Base-by-base conservation (phyloP, 2,329 filamentous ascomycete genomes). In the Trichoderma guizhouense region DNA sequence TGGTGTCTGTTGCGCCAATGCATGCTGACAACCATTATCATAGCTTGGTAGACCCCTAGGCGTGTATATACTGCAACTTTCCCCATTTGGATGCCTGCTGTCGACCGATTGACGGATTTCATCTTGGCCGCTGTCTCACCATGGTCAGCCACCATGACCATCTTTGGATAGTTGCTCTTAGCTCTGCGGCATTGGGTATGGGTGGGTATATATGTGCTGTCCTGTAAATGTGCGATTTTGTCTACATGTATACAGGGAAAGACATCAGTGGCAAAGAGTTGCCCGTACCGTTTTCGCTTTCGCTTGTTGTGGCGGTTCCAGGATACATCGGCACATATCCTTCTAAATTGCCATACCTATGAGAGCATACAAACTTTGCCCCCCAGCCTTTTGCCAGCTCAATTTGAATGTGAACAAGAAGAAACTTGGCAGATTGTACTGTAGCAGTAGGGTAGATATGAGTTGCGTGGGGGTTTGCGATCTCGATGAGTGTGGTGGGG, bases 41-140 rank as follows among this genome's bases (percentile, higher is more conserved):
- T 62, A 4, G 12, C 15, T 51, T 64, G 36, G 21, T 8, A 7
- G n/a, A 64, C 61, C 36, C 62, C 62, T 9, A 47, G 62, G 62
- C 39, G 62, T 65, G 62, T 21, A n/a, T 18, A 3, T 65, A 65
- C 62, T 32, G 39, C 26, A 14, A 51, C 9, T 51, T 65, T 65
- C 62, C 62, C 36, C n/a, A 51, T 51, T 51, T 28, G 39, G 62
- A 5, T 5, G 39, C 4, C 26, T 5, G 39, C 62, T 51, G 36
- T 18, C 11, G 24, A 15, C 62, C 26, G 62, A 65, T 65, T 65
- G 39, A 65, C 39, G 30, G 62, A 43, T 28, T 24, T 21, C 18
- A 32, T 51, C 26, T 51, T 24, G 62, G 43, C 18, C 1, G 39
- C 15, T 34, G 26, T 65, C 62, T 51, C 62, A 30, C 26, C 7